Evolutionary conservation across 352 stramenopile species (phyloP), one percentile per base, ranked within the genome.

Genomic region (Globisporangium recalcitrans): DNA sequence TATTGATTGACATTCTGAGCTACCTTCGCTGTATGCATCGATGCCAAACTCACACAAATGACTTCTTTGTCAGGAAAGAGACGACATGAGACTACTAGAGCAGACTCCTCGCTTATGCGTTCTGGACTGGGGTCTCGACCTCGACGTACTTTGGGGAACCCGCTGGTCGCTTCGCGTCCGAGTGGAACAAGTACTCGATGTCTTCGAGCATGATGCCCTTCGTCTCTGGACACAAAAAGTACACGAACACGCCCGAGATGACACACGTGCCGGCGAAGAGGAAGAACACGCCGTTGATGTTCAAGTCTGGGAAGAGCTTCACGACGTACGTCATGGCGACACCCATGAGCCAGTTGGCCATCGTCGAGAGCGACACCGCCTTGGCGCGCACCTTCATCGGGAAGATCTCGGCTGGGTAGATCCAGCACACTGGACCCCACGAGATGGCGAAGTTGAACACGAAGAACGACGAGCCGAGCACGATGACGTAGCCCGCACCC

Each of bases 211-310:
- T 44, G 27, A 82, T 54, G 24, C 64, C 63, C 57, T 78, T 76
- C 4, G 73, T 78, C 52, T 78, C 73, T 3, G 68, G 71, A 27
- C 71, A 81, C 24, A 77, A 64, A 51, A 71, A 75, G 59, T 70
- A 79, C 1, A 77, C 69, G 31, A 78, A 82, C 5, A 72, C 47
- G 1, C 60, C 65, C 21, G 64, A 79, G 48, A 77, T 46, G 16
- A 68, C 58, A 21, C 74, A 76, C 29, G 73, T 60, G 19, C 58
- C 74, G 1, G 72, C 71, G 58, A 88, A 87, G 19, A 87, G 65
- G 64, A 69, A 82, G 67, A 88, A 88, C 19, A 81, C 74, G 29
- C 74, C 74, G 68, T 78, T 69, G 63, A 78, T 76, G 68, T 78
- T 74, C n/a, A 78, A 53, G 16, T 71, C 67, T 22, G 65, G 65